Evolutionary conservation across 306 rosid species (phyloP), one percentile per base, ranked within the genome.

Genomic region (Pueraria montana): DNA sequence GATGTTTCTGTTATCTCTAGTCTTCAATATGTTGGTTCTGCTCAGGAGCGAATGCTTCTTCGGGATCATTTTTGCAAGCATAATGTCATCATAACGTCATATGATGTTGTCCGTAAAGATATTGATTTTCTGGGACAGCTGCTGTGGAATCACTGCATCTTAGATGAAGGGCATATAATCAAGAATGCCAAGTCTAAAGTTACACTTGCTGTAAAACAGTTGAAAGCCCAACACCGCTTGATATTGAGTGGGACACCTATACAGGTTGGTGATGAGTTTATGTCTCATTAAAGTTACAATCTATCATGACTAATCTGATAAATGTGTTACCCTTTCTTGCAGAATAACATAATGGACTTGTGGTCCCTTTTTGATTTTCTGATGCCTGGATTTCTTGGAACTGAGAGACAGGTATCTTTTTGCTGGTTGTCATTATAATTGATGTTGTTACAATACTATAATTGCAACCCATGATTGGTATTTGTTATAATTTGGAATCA

Each of bases 311-410:
- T 77, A 72, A 50, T 58, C 74, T 83, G 84, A 88, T 82, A 48
- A 80, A 24, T 68, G 32, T 53, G 67, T 72, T 40, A 18, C 59
- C 59, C 78, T 83, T 67, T 83, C 58, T 81, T 90, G 94, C 94
- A 96, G 99, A 96, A 96, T 81, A 96, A 96, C 80, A 86, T 96
- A 84, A 92, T 96, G 99, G 99, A 96, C 82, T 85, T 96, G 85
- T 96, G 99, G 99, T 96, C 99, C 50, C 99, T 96, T 77, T 96
- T 96, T 84, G 99, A 96, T 89, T 96, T 96, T 82, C 83, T 96
- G 89, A 96, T 96, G 97, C 98, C 99, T 8, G 99, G 99, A 67
- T 96, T 96, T 91, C 99, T 96, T 83, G 99, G 99, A 86, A 93
- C 94, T 6, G 99, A 96, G 85, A 93, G 98, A 86, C 99, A 93